phyloP scores from a whole-genome alignment of 139 green algal genomes.

The Edaphochlamys debaryana region DNA sequence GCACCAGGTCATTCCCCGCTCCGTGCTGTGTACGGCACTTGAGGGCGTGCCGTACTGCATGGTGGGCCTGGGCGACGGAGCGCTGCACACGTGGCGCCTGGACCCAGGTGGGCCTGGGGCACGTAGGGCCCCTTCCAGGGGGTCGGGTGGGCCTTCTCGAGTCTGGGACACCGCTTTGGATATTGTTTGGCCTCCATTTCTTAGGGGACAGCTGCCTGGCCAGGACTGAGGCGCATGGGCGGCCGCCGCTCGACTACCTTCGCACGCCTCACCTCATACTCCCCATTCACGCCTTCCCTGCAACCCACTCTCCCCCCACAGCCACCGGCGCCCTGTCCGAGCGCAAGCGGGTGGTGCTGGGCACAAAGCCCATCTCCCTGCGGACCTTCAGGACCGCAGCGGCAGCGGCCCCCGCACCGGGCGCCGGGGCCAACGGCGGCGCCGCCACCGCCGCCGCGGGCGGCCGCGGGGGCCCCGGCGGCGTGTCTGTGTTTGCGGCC shows the following conservation, averaged over 20 bases:
- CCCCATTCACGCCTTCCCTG: background rate
- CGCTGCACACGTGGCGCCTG: slow-evolving; percentile 70
- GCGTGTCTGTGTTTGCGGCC: slow-evolving; percentile 88
- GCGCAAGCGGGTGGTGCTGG: slow-evolving; percentile 87
- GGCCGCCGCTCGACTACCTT: too few relatives aligned
- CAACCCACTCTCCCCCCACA: background rate
- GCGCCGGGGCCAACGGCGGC: too few relatives aligned
- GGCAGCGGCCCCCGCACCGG: background rate
- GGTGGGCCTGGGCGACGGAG: slow-evolving; percentile 84
- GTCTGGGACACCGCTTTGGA: too few relatives aligned
- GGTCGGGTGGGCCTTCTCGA: too few relatives aligned
- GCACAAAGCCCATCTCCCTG: slow-evolving; percentile 93
- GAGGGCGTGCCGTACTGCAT: slow-evolving; percentile 87
- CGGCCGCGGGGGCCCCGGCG: slow-evolving; percentile 13
- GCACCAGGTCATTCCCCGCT: slow-evolving; percentile 58
- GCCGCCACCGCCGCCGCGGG: background rate
- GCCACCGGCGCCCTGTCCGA: slow-evolving; percentile 62
- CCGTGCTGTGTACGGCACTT: slow-evolving; percentile 84
- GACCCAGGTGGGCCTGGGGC: slow-evolving; percentile 28
- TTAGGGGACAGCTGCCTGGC: too few relatives aligned
- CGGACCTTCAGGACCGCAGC: slow-evolving; percentile 29
- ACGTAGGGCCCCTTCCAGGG: too few relatives aligned
- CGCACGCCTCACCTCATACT: too few relatives aligned
- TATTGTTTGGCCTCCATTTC: too few relatives aligned
- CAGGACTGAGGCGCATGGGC: too few relatives aligned